These are phyloP conservation scores for Puccinia hordei DNA, from an alignment of 1,284 basidiomycete species.

Conservation along the genomic window DNA sequence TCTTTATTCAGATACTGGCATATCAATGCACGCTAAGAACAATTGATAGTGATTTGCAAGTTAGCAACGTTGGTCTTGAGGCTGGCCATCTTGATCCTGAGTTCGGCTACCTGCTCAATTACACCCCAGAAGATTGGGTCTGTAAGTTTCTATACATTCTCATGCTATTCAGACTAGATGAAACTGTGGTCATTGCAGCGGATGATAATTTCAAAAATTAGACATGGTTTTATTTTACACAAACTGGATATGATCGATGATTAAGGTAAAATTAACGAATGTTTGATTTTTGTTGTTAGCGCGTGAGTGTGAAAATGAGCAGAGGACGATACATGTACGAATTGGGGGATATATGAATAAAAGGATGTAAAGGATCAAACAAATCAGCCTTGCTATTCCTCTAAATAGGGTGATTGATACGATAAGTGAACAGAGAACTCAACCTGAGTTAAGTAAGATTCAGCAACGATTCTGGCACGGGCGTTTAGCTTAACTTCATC, in stretches of 20 bases:
- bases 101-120: too few species aligned
- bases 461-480: slow-evolving; percentile 93
- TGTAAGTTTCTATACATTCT: too few species aligned
- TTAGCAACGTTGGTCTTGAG: too few species aligned
- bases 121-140: too few species aligned
- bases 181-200: too few species aligned
- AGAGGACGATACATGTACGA: not conserved
- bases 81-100: too few species aligned
- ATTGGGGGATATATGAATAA: not conserved
- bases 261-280: not conserved
- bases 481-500: slow-evolving; percentile 75
- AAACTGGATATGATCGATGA: not conserved
- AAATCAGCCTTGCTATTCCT: not conserved
- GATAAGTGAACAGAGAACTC: not conserved
- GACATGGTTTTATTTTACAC: not conserved
- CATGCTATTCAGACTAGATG: too few species aligned
- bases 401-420: not conserved
- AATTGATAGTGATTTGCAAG: too few species aligned
- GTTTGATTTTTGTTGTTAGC: not conserved
- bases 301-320: not conserved
- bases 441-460: slow-evolving; percentile 61
- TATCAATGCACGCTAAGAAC: too few species aligned
- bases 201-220: too few species aligned
- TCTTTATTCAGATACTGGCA: too few species aligned
- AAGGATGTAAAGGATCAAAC: not conserved